These are phyloP conservation scores for Amylostereum areolatum DNA, from an alignment of 1,284 basidiomycete genomes.

Conservation along the genomic window DNA sequence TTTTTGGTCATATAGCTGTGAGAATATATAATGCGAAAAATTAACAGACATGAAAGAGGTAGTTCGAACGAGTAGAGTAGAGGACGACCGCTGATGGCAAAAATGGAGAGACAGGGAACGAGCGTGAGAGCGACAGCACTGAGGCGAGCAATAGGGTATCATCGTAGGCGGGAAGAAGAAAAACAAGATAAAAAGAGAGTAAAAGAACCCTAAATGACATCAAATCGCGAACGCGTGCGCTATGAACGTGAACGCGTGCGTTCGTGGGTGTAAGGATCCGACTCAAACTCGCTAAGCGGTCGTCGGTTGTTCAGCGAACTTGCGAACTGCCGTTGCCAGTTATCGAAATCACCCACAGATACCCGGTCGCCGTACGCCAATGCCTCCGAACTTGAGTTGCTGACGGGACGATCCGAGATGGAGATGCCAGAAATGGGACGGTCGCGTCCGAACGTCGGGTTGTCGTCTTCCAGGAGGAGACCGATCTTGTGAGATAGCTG, in stretches of 20 bases:
- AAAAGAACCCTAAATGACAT: constrained; percentile 25
- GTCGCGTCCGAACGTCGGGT: constrained; percentile 57
- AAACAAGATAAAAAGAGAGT: constrained; percentile 41
- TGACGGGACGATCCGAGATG: constrained; percentile 55
- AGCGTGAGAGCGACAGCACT: constrained; percentile 16
- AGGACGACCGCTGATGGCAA: neutral
- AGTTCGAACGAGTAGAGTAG: constrained; percentile 9
- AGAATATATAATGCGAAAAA: constrained; percentile 11
- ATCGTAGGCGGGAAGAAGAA: constrained; percentile 21
- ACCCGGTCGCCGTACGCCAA: constrained; percentile 62
- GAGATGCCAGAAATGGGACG: constrained; percentile 61
- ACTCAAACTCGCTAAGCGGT: constrained; percentile 65
- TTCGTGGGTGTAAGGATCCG: constrained; percentile 40
- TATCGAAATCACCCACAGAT: constrained; percentile 72
- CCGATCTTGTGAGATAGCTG: constrained; percentile 82
- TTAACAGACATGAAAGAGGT: constrained; percentile 12
- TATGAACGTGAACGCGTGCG: constrained; percentile 65
- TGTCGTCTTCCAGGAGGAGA: constrained; percentile 78
- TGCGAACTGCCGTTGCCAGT: constrained; percentile 76
- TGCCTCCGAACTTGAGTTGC: constrained; percentile 77
- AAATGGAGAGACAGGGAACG: constrained; percentile 6
- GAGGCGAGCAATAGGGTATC: constrained; percentile 21
- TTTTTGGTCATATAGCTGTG: constrained; percentile 7
- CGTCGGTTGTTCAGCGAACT: constrained; percentile 69
- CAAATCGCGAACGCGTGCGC: constrained; percentile 30